Base-by-base conservation (phyloP, 331 rosid species). In the Erythrophleum ivorense region DNA sequence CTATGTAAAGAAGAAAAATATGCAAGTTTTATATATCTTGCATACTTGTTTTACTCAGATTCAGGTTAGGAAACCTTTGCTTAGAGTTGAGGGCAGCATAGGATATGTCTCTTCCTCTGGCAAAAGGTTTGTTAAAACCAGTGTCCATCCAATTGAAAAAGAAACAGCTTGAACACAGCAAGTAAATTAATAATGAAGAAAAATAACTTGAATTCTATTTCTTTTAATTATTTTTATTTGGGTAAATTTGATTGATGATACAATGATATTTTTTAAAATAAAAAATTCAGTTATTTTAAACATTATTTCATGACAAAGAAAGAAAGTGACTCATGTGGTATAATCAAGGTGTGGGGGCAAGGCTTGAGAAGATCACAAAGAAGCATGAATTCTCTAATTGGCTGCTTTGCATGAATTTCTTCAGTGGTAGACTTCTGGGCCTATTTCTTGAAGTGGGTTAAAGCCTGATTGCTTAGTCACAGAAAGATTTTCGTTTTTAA, bases 391-490 rank as follows among this genome's bases (percentile, higher is more conserved):
- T 19, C 55, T 49, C 3, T 69, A 9, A 46, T 48, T 18, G 36
- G 59, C 11, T 69, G 33, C 3, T 45, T 45, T 46, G 40, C 24
- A 2, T 29, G 43, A 48, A 1, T 82, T 62, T 48, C 43, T 58
- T 34, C 50, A 54, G 57, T n/a, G 74, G 76, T 41, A 16, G 82
- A 54, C 38, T 63, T 83, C 7, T 34, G 45, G 82, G 38, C 76
- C 55, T 45, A n/a, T 6, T 41, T 15, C 49, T 31, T 54, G 45
- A 45, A 75, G 33, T 33, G 7, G 9, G 50, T 58, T 55, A 19
- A 41, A 34, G 36, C 38, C 11, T 31, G 31, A 19, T 9, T 53
- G 43, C 66, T 34, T 36, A 53, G 6, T 16, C 7, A 24, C 34
- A 50, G 38, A 69, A 36, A 5, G 9, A 60, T 60, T 3, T 4